A percentile compares a stretch with the other conserved stretches of the same genome.
Conservation (phyloP, 73 alveolate species). For the Paramecium caudatum region DNA sequence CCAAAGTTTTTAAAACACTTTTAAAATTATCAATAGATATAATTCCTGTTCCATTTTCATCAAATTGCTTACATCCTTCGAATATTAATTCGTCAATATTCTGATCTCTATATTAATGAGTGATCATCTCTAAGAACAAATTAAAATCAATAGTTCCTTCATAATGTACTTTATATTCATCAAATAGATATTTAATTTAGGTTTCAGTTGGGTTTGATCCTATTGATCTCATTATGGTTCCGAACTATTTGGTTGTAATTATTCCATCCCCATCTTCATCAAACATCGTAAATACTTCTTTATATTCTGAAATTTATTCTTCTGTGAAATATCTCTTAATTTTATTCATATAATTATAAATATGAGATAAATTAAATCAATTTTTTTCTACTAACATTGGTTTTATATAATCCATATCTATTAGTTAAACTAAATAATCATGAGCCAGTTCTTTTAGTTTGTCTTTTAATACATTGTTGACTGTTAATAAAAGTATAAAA, state of each 20-base stretch:
- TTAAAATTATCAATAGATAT: conserved; percentile 72
- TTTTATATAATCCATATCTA: too few species aligned
- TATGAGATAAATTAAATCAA: too few species aligned
- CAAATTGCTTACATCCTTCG: conserved; percentile 94
- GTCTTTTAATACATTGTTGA: too few species aligned
- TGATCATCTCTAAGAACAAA: conserved; percentile 63
- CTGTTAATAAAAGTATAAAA: too few species aligned
- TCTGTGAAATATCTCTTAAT: conserved; percentile 82
- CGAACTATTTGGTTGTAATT: conserved; percentile 86
- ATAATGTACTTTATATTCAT: conserved; percentile 61
- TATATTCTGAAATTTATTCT: conserved; percentile 90
- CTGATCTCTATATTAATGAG: conserved; percentile 55
- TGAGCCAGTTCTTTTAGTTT: too few species aligned
- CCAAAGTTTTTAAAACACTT: conserved; percentile 74
- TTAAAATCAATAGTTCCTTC: conserved; percentile 68
- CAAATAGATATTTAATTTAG: conserved; percentile 32
- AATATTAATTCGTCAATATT: conserved; percentile 90
- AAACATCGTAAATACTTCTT: conserved; percentile 94
- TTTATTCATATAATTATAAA: too few species aligned
- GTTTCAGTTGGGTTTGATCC: conserved; percentile 72
- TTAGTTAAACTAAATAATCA: too few species aligned
- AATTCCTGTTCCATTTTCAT: conserved; percentile 79
- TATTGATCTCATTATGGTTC: conserved; percentile 86
- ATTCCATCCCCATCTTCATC: conserved; percentile 94
- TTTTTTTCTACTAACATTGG: too few species aligned